Base-by-base conservation (phyloP, 1,284 basidiomycete genomes). In the Cryptococcus sp. region DNA sequence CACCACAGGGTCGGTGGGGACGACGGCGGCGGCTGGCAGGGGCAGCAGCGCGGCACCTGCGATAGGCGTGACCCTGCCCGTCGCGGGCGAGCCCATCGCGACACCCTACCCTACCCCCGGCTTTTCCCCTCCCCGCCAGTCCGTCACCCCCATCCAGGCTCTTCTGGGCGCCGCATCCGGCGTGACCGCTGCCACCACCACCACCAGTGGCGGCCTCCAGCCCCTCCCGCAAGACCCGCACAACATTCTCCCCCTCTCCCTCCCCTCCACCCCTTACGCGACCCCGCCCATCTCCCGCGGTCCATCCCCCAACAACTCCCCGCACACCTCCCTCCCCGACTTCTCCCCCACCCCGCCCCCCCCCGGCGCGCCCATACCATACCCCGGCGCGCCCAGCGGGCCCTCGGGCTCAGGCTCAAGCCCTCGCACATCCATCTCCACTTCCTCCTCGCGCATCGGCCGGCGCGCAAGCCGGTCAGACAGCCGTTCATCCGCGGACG, bases 221-320 rank as follows among this genome's bases (percentile, higher is more conserved):
- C 59, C 67, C 15, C 52, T 68, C 5, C 61, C 65, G 7, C 51
- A 53, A 46, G 67, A 68, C 37, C 67, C 65, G 5, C 45, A 63
- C 50, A 65, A 69, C 54, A 64, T 69, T 37, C 46, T 69, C 4
- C 67, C 67, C 13, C 59, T 69, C n/a, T 66, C 65, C 2, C 38
- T 64, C 9, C 57, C 66, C 6, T 44, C 56, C 12, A 54, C 65
- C 6, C 67, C 67, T 12, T 55, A 55, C 38, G 53, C 50, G 20
- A 62, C 65, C 1, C 66, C 66, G 12, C 46, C 52, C 16, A 28
- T 47, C 21, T 65, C 66, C 1, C 50, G 57, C 21, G 52, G 42
- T 12, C 51, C 52, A 12, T 61, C 64, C 13, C 66, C 66, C 1
- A 47, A 50, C 21, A 60, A 53, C 33, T 59, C 62, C n/a, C 60